A percentile compares a stretch with the other conserved stretches of the same genome.
These are phyloP conservation scores for Picea sitchensis DNA, from an alignment of 75 land plant species.

Conservation along the genomic window DNA sequence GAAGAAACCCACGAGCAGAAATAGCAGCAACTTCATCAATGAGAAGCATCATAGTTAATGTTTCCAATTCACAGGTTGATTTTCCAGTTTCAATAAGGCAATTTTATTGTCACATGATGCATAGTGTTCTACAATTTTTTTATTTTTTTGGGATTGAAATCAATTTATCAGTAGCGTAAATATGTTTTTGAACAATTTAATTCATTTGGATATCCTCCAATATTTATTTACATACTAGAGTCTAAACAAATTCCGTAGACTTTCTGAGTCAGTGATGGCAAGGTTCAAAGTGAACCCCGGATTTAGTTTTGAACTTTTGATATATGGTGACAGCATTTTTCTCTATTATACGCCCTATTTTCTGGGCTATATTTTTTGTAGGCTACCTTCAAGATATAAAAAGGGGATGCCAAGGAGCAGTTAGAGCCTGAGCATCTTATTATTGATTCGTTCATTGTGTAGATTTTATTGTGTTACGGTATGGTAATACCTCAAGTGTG, in stretches of 20 bases:
- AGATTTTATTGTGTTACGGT: too few species aligned
- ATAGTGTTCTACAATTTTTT: too few species aligned
- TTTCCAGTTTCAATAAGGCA: not conserved
- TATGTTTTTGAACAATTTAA: not conserved
- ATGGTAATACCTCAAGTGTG: too few species aligned
- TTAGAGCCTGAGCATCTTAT: not conserved
- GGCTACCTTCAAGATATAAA: not conserved
- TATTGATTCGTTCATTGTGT: too few species aligned
- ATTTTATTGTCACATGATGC: too few species aligned
- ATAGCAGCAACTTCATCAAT: not conserved
- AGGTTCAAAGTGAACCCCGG: not conserved
- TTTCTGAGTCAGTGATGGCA: not conserved
- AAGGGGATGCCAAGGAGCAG: not conserved
- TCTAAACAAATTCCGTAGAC: not conserved
- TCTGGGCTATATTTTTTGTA: conserved; percentile 2
- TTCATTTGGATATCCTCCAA: not conserved
- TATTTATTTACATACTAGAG: not conserved
- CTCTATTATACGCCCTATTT: not conserved
- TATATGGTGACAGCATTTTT: not conserved
- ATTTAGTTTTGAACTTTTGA: not conserved
- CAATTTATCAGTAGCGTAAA: too few species aligned
- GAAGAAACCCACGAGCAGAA: conserved; percentile 2
- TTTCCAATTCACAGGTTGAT: not conserved
- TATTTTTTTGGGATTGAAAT: too few species aligned
- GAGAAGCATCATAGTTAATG: not conserved